A percentile compares a stretch with the other conserved stretches of the same genome.
Conservation (phyloP, 208 protist genomes). For the Leishmania mexicana region DNA sequence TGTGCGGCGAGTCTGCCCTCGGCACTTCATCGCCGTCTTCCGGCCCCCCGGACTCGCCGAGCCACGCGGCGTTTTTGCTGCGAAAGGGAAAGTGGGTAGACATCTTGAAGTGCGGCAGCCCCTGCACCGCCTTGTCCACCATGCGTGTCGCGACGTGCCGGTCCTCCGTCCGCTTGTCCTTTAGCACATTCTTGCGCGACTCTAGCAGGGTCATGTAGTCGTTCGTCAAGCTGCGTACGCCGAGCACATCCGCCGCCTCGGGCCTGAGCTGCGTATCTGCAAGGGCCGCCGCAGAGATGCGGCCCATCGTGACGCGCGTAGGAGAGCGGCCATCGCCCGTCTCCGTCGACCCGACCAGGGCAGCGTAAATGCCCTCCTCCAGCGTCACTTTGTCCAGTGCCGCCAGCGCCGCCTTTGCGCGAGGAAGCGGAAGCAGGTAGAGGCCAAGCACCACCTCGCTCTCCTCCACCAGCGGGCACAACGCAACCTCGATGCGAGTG, state of each 20-base stretch:
- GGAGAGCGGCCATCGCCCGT: not conserved
- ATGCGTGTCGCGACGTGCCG: constrained; percentile 15
- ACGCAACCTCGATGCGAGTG: constrained; percentile 41
- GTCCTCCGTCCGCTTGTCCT: constrained; percentile 21
- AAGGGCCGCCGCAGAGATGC: constrained; percentile 2
- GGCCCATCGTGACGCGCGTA: not conserved
- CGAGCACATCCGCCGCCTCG: constrained; percentile 26
- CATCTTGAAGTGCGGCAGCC: constrained; percentile 38
- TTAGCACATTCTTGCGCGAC: constrained; percentile 24
- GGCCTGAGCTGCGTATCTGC: constrained; percentile 23
- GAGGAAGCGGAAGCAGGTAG: constrained; percentile 60
- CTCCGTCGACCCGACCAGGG: not conserved
- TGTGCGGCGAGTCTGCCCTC: not conserved
- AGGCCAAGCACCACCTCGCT: constrained; percentile 73
- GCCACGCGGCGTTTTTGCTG: not conserved
- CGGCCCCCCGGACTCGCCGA: not conserved
- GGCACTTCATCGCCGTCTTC: not conserved
- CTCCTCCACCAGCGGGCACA: constrained; percentile 65
- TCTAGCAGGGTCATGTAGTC: constrained; percentile 33
- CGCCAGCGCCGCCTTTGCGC: constrained; percentile 30
- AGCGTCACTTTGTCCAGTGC: constrained; percentile 30
- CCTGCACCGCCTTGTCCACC: constrained; percentile 20
- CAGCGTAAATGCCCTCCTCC: not conserved
- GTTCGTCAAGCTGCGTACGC: constrained; percentile 25
- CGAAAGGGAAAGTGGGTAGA: constrained; percentile 47